A percentile compares a stretch with the other conserved stretches of the same genome.
Conservation (phyloP, 163 green algal genomes). For the Volvox carteri region DNA sequence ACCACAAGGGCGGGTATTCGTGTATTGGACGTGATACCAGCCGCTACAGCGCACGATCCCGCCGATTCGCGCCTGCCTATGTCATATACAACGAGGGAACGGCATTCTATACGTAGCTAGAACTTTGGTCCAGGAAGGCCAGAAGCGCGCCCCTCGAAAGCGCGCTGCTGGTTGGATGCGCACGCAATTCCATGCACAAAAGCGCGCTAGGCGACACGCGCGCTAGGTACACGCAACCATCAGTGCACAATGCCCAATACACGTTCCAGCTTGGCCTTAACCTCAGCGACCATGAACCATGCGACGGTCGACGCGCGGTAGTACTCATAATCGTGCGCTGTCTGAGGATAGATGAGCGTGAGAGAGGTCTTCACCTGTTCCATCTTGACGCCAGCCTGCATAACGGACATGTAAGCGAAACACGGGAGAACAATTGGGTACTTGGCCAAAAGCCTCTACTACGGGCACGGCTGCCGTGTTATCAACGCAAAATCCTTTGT, state of each 20-base stretch:
- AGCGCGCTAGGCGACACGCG: not conserved
- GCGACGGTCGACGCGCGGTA: conserved; percentile 78
- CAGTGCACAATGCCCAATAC: conserved; percentile 72
- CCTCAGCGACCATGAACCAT: conserved; percentile 81
- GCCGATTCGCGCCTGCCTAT: not conserved
- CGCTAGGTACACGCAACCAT: not conserved
- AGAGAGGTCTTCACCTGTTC: conserved; percentile 70
- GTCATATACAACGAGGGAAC: not conserved
- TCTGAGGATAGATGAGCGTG: conserved; percentile 80
- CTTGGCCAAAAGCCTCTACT: too few relatives aligned
- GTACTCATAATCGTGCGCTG: conserved; percentile 83
- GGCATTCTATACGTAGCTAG: not conserved
- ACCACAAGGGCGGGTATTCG: not conserved
- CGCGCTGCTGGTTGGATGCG: not conserved
- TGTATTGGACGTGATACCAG: not conserved
- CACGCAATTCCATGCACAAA: not conserved
- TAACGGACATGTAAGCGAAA: not conserved
- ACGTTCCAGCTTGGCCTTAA: conserved; percentile 70
- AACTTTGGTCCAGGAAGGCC: not conserved
- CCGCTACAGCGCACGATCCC: not conserved
- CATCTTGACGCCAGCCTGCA: conserved; percentile 73
- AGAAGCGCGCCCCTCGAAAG: not conserved
- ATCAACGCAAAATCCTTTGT: too few relatives aligned
- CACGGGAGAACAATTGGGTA: too few relatives aligned
- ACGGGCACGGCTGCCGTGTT: too few relatives aligned